Evolutionary conservation across 371 early-diverging fungal genomes (phyloP).

Genomic region (Lichtheimia ornata): DNA sequence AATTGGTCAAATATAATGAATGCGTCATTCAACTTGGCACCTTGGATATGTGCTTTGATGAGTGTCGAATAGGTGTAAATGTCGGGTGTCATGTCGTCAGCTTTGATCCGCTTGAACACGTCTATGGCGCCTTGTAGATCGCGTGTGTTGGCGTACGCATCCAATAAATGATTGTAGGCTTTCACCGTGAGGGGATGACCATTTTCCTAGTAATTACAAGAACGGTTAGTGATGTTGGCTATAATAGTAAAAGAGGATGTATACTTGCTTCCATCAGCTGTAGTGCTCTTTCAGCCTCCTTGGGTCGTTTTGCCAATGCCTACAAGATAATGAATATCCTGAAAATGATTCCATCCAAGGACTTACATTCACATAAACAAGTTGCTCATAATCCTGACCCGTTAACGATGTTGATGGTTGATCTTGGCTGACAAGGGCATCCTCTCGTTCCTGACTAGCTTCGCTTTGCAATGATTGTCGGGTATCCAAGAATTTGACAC

Average conservation of each 20-base stretch:
- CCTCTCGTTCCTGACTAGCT: not conserved
- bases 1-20: slow-evolving; percentile 74
- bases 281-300: slow-evolving; percentile 74
- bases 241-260: not conserved
- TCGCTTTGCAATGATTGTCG: slow-evolving; percentile 12
- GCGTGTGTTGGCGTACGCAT: slow-evolving; percentile 75
- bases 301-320: slow-evolving; percentile 63
- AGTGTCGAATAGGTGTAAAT: slow-evolving; percentile 69
- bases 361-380: slow-evolving; percentile 71
- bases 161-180: slow-evolving; percentile 76
- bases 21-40: slow-evolving; percentile 66
- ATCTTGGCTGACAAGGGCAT: slow-evolving; percentile 1
- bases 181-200: slow-evolving; percentile 65
- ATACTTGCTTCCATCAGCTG: slow-evolving; percentile 58
- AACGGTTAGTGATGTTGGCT: not conserved
- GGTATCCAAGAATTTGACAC: slow-evolving; percentile 47
- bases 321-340: not conserved
- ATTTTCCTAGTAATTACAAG: slow-evolving; percentile 30
- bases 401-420: not conserved
- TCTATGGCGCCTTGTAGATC: slow-evolving; percentile 62
- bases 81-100: slow-evolving; percentile 55
- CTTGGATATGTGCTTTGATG: slow-evolving; percentile 69
- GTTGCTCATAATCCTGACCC: slow-evolving; percentile 53
- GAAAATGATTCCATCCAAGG: not conserved
- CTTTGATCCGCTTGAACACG: slow-evolving; percentile 53